Percentiles rank a stretch among this genome's conserved stretches.
Evolutionary conservation across 2,329 filamentous ascomycete species (phyloP).

Genomic region (Verticillium tricorpus): DNA sequence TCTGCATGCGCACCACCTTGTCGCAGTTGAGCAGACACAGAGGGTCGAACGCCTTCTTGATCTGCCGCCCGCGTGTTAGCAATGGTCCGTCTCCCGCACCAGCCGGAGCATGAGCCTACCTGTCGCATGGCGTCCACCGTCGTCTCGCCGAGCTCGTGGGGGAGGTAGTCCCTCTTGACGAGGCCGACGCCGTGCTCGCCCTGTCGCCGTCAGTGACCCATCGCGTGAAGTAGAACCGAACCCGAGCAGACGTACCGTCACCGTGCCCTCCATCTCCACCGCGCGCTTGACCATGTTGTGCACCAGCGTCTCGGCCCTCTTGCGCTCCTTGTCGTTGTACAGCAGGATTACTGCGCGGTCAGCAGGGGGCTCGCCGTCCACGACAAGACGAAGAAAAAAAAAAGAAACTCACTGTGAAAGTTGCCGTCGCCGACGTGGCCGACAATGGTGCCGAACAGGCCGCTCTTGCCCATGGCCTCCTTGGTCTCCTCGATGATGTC

Average conservation of each 20-base stretch:
- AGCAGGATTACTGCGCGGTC: slow-evolving; percentile 43
- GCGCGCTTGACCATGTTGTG: slow-evolving; percentile 84
- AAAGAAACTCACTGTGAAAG: slow-evolving; percentile 60
- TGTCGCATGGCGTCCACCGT: slow-evolving; percentile 82
- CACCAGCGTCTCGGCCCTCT: slow-evolving; percentile 65
- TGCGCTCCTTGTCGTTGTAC: slow-evolving; percentile 62
- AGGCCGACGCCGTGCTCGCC: slow-evolving; percentile 82
- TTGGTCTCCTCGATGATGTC: slow-evolving; percentile 73
- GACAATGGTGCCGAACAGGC: slow-evolving; percentile 49
- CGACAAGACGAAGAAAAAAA: too few species aligned
- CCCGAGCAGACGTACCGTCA: slow-evolving; percentile 48
- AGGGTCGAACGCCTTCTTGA: slow-evolving; percentile 78
- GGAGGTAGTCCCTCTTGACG: slow-evolving; percentile 79
- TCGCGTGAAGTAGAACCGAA: not conserved
- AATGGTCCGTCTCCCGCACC: not conserved
- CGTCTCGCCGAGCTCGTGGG: slow-evolving; percentile 68
- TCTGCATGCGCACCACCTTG: slow-evolving; percentile 62
- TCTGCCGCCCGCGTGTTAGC: slow-evolving; percentile 34
- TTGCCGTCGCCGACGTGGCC: slow-evolving; percentile 76
- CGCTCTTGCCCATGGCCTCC: slow-evolving; percentile 36
- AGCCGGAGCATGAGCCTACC: slow-evolving; percentile 31
- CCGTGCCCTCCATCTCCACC: slow-evolving; percentile 79
- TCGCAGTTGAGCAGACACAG: slow-evolving; percentile 65
- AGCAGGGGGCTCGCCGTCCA: slow-evolving; percentile 2
- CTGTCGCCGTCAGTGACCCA: slow-evolving; percentile 22